Percentiles rank a stretch among this genome's conserved stretches.
Evolutionary conservation across 495 filamentous ascomycete genomes (phyloP).

Genomic region (Xylaria palmicola): DNA sequence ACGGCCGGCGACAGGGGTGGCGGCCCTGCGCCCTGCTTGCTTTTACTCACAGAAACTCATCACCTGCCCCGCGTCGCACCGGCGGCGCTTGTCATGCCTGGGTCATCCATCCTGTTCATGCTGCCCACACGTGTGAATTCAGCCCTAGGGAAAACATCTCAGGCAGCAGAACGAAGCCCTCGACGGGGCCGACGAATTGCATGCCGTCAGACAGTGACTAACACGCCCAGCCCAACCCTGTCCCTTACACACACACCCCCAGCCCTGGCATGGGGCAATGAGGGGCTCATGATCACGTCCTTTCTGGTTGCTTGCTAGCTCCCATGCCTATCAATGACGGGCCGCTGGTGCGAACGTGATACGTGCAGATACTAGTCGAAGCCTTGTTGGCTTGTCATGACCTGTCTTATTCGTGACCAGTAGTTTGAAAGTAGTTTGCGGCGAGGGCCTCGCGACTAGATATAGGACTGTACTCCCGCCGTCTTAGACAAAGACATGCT

Average conservation of each 20-base stretch:
- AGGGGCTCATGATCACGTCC: constrained; percentile 12
- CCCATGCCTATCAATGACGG: background rate
- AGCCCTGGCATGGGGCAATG: constrained; percentile 9
- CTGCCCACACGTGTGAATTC: constrained; percentile 13
- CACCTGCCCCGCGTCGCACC: constrained; percentile 9
- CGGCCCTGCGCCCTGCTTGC: background rate
- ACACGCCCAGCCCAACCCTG: background rate
- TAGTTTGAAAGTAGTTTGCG: background rate
- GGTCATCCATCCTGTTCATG: constrained; percentile 9
- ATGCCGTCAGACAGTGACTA: constrained; percentile 3
- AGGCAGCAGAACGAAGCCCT: background rate
- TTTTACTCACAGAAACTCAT: constrained; percentile 3
- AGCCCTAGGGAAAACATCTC: constrained; percentile 7
- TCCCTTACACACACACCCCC: background rate
- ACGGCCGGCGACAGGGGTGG: constrained; percentile 3
- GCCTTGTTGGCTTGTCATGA: background rate
- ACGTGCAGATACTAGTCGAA: background rate
- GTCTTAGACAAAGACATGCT: background rate
- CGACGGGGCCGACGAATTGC: background rate
- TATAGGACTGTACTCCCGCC: background rate
- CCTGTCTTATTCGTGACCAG: background rate
- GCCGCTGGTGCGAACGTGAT: background rate
- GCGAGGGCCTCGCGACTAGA: background rate
- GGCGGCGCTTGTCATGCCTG: constrained; percentile 4
- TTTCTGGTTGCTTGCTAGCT: background rate